Evolutionary conservation across 129 eudicot species (phyloP).

Genomic region (Rutidosis leptorrhynchoides): DNA sequence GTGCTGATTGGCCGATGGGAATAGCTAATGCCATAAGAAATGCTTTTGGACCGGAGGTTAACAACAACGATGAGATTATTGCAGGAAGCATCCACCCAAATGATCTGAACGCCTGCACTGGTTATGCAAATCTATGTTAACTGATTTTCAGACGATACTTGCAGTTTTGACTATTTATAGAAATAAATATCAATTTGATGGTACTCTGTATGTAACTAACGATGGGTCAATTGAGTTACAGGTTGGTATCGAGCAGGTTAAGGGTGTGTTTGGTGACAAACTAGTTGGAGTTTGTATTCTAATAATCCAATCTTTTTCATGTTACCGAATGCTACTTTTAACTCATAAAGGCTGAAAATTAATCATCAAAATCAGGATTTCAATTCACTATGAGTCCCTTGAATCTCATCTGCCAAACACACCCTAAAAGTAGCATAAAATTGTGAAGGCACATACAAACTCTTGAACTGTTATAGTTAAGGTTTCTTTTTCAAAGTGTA

Average conservation of each 20-base stretch:
- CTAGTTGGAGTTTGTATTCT: too few species aligned
- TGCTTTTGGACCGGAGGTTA: conserved; percentile 77
- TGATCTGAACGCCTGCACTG: conserved; percentile 74
- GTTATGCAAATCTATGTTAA: conserved; percentile 20
- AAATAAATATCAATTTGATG: background rate
- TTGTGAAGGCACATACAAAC: too few species aligned
- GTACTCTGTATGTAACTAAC: too few species aligned
- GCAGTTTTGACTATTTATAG: background rate
- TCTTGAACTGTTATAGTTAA: too few species aligned
- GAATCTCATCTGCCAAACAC: too few species aligned
- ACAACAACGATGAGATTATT: conserved; percentile 54
- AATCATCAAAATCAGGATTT: too few species aligned
- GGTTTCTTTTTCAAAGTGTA: too few species aligned
- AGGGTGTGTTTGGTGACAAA: too few species aligned
- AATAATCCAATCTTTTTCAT: too few species aligned
- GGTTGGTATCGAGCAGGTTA: background rate
- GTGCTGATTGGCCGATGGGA: conserved; percentile 60
- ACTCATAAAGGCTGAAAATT: too few species aligned
- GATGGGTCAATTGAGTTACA: background rate
- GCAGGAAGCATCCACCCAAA: conserved; percentile 83
- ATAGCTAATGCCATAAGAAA: conserved; percentile 77
- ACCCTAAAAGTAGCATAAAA: background rate
- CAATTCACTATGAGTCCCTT: too few species aligned
- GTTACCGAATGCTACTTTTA: too few species aligned
- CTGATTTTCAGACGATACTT: background rate